Evolutionary conservation across 108 stramenopile genomes (phyloP).

Genomic region (Nannochloropsis oceanica): DNA sequence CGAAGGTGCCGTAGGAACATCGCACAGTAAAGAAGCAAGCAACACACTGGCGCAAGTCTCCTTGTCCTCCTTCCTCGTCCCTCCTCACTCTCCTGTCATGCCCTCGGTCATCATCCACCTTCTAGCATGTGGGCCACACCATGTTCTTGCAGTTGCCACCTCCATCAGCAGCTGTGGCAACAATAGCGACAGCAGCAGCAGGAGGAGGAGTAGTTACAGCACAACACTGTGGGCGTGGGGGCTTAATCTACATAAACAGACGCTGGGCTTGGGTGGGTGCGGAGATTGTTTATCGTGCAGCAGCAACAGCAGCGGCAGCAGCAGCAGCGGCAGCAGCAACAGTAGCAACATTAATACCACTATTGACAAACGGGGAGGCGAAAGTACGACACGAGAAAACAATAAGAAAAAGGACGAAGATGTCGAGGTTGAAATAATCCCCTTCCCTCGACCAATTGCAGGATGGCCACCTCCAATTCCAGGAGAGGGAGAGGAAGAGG

Average conservation of each 20-base stretch:
- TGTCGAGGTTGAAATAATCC: neutral
- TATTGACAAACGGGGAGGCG: too few relatives aligned
- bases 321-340: too few relatives aligned
- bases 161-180: neutral
- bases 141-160: neutral
- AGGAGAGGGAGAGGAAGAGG: neutral
- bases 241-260: neutral
- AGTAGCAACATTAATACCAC: too few relatives aligned
- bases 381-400: too few relatives aligned
- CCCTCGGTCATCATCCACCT: neutral
- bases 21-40: too few relatives aligned
- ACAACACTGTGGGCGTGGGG: neutral
- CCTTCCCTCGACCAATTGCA: neutral
- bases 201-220: neutral
- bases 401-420: neutral
- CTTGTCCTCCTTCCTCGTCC: neutral
- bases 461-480: neutral
- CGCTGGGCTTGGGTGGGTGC: neutral
- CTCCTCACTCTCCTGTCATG: neutral
- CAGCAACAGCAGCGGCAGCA: too few relatives aligned
- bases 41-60: neutral
- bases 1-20: too few relatives aligned
- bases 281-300: neutral
- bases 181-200: neutral
- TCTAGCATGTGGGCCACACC: neutral